Percentiles rank a stretch among this genome's conserved stretches.
Conservation (phyloP, 164 flowering plant species). For the Nymphaea thermarum region DNA sequence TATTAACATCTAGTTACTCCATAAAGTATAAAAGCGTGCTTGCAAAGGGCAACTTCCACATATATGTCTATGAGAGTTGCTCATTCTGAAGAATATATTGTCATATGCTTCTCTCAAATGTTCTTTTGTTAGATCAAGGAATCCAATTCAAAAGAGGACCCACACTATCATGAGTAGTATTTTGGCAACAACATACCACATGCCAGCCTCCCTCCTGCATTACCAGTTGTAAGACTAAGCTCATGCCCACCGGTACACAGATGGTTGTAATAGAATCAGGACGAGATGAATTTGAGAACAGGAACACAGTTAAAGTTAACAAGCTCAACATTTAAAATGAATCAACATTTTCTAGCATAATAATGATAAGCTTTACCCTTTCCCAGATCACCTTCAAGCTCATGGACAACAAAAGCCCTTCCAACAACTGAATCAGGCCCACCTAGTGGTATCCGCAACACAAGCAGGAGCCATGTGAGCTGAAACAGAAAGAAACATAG, state of each 20-base stretch:
- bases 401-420: conserved; percentile 93
- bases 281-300: not conserved
- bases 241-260: conserved; percentile 72
- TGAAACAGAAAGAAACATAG: not conserved
- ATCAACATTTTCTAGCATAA: too few relatives aligned
- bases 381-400: conserved; percentile 95
- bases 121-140: too few relatives aligned
- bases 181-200: conserved; percentile 50
- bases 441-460: conserved; percentile 61
- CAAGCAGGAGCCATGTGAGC: not conserved
- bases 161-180: not conserved
- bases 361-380: conserved; percentile 42
- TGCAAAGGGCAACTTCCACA: too few relatives aligned
- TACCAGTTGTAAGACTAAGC: conserved; percentile 84
- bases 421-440: conserved; percentile 83
- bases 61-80: too few relatives aligned
- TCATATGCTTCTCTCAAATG: too few relatives aligned
- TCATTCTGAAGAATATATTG: too few relatives aligned
- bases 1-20: too few relatives aligned
- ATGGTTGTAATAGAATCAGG: not conserved
- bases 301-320: too few relatives aligned
- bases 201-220: conserved; percentile 96
- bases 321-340: too few relatives aligned
- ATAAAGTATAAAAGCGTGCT: too few relatives aligned
- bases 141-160: not conserved